Evolutionary conservation across 768 basidiomycete species (phyloP).

Genomic region (Xerocomellus dryophilus): DNA sequence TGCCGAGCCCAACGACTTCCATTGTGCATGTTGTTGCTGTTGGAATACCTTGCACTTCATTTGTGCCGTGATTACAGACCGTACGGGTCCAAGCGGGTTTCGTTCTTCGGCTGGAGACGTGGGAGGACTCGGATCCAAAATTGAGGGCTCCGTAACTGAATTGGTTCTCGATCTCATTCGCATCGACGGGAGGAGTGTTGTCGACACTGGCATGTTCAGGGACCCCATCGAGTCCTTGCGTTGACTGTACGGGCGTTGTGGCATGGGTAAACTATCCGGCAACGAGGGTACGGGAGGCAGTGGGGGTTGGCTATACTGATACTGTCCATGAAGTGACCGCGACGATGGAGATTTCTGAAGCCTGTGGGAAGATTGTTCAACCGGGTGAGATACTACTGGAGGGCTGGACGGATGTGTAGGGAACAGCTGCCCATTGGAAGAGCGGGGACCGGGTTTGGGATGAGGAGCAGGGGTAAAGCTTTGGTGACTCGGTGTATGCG

Average conservation of each 20-base stretch:
- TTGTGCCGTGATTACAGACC: conserved; percentile 75
- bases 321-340: conserved; percentile 55
- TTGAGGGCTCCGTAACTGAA: conserved; percentile 51
- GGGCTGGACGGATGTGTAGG: conserved; percentile 12
- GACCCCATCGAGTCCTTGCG: conserved; percentile 20
- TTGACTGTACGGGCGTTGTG: conserved; percentile 25
- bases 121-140: conserved; percentile 78
- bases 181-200: conserved; percentile 62
- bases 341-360: conserved; percentile 56
- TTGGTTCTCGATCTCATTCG: conserved; percentile 50
- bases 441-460: conserved; percentile 15
- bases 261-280: conserved; percentile 33
- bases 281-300: conserved; percentile 40
- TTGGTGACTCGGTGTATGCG: conserved; percentile 14
- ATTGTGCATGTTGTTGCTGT: conserved; percentile 93
- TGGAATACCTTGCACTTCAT: conserved; percentile 99
- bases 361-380: conserved; percentile 40
- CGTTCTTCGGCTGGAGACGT: conserved; percentile 68
- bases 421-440: conserved; percentile 10
- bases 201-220: conserved; percentile 39
- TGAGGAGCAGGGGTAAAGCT: conserved; percentile 11
- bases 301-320: conserved; percentile 39
- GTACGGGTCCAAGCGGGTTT: conserved; percentile 60
- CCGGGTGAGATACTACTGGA: conserved; percentile 34
- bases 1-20: conserved; percentile 92